Evolutionary conservation across 2,329 filamentous ascomycete genomes (phyloP), one percentile per base, ranked within the genome.

Genomic region (Aspergillus puulaauensis): DNA sequence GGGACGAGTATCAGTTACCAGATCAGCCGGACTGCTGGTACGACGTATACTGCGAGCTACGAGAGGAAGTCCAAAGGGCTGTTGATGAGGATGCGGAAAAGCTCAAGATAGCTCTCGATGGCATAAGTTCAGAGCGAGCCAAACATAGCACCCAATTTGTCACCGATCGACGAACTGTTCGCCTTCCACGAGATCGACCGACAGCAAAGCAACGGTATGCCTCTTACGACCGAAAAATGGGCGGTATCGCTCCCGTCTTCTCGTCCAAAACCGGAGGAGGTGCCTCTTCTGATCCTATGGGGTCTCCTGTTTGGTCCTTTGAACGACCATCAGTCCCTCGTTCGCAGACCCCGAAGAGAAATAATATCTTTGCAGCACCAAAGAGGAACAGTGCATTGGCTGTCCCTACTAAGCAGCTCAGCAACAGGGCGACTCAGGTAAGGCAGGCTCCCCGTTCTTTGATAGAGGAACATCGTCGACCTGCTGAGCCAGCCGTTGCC

Each of bases 1-100:
- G 86, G 73, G 80, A 86, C 43, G 86, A 89, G 69, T 83, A 85
- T 24, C 84, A 87, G 64, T 79, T 85, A 23, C 90, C 90, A 0
- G 81, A 82, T 55, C 82, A 90, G 61, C 85, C 88, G 0, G 79
- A 79, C 37, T 86, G 86, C 59, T 97, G 92, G 92, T 86, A 88
- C 70, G 86, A 88, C 55, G 81, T 96, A 14, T 97, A 96, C 76
- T 79, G 82, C 62, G 85, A 86, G 61, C 87, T 93, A 68, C 82
- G 84, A 62, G 79, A 78, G 43, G 79, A 87, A 61, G 82, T 86
- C 39, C 78, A 84, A 35, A 76, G 80, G 52, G 80, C 84, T 52
- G 80, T 88, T 7, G 79, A 80, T 4, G 78, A 79, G 21, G 86
- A 88, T 63, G 82, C 85, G 57, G 81, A 80, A 58, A 79, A 79